phyloP scores from a whole-genome alignment of 1,284 basidiomycete genomes.

The Bothia castanella region DNA sequence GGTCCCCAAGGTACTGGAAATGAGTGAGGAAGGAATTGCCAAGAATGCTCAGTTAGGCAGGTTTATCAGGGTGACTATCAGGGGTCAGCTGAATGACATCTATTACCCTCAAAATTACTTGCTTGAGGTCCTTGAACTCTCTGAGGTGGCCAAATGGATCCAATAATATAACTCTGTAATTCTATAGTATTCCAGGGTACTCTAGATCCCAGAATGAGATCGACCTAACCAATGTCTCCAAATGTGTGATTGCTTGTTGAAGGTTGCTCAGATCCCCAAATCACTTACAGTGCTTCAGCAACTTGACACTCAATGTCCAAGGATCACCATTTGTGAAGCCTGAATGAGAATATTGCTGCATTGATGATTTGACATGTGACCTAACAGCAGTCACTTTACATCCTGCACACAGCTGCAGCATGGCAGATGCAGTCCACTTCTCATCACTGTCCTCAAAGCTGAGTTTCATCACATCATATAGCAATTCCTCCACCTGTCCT shows the following conservation, averaged over 20 bases:
- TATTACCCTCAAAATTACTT: not conserved
- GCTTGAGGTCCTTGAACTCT: conserved; percentile 8
- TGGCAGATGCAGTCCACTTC: not conserved
- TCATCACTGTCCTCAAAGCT: conserved; percentile 2
- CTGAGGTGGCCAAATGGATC: not conserved
- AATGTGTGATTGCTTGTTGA: conserved; percentile 1
- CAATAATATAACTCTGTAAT: not conserved
- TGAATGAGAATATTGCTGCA: not conserved
- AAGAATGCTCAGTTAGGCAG: conserved; percentile 3
- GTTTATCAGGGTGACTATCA: not conserved
- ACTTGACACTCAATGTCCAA: not conserved
- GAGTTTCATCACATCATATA: not conserved
- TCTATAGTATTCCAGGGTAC: not conserved
- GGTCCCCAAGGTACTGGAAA: conserved; percentile 1
- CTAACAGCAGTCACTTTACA: not conserved
- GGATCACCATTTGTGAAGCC: not conserved
- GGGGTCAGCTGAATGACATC: not conserved
- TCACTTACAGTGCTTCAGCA: not conserved
- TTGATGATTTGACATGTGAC: not conserved
- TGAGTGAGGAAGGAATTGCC: not conserved
- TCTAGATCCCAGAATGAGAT: not conserved
- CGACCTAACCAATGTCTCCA: not conserved
- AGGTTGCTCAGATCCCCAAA: conserved; percentile 1
- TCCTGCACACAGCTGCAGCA: conserved; percentile 1
- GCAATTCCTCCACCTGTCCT: not conserved